Evolutionary conservation across 2,329 filamentous ascomycete genomes (phyloP).

Genomic region (Exophiala aquamarina): DNA sequence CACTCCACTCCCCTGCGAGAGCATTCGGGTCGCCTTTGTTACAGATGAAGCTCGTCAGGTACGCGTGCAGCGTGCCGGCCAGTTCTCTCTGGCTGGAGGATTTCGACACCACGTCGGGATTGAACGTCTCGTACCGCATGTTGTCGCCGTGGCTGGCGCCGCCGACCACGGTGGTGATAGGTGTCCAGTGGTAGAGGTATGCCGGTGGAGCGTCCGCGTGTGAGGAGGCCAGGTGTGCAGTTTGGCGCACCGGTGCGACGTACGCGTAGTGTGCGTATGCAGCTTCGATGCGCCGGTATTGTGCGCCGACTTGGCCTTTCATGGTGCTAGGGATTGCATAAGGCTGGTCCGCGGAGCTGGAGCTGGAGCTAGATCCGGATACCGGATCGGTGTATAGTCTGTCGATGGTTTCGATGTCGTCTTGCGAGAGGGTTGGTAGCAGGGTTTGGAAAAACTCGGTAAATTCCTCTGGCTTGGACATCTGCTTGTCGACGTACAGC

Average conservation of each 20-base stretch:
- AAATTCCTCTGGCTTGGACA: slow-evolving; percentile 66
- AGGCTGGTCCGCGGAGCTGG: slow-evolving; percentile 42
- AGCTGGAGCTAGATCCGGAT: slow-evolving; percentile 39
- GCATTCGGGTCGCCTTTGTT: slow-evolving; percentile 47
- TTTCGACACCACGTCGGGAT: slow-evolving; percentile 34
- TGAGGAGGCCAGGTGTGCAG: slow-evolving; percentile 32
- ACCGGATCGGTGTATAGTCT: slow-evolving; percentile 63
- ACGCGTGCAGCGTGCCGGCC: slow-evolving; percentile 46
- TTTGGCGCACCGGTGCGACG: slow-evolving; percentile 49
- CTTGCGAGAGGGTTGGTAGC: slow-evolving; percentile 57
- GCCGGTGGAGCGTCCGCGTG: slow-evolving; percentile 34
- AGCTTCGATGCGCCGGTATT: slow-evolving; percentile 54
- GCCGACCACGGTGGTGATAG: slow-evolving; percentile 43
- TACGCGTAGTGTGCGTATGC: slow-evolving; percentile 53
- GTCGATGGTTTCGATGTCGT: slow-evolving; percentile 51
- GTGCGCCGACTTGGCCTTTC: slow-evolving; percentile 41
- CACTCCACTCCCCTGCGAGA: slow-evolving; percentile 22
- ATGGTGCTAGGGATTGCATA: slow-evolving; percentile 17
- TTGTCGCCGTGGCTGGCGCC: slow-evolving; percentile 54
- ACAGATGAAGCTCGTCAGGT: slow-evolving; percentile 50
- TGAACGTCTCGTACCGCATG: slow-evolving; percentile 48
- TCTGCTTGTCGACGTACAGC: slow-evolving; percentile 56
- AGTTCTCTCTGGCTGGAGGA: slow-evolving; percentile 45
- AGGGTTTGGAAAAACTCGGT: slow-evolving; percentile 61
- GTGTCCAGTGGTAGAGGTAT: slow-evolving; percentile 56